Evolutionary conservation across 805 yeast species (phyloP).

Genomic region (Metschnikowia peoriensis): DNA sequence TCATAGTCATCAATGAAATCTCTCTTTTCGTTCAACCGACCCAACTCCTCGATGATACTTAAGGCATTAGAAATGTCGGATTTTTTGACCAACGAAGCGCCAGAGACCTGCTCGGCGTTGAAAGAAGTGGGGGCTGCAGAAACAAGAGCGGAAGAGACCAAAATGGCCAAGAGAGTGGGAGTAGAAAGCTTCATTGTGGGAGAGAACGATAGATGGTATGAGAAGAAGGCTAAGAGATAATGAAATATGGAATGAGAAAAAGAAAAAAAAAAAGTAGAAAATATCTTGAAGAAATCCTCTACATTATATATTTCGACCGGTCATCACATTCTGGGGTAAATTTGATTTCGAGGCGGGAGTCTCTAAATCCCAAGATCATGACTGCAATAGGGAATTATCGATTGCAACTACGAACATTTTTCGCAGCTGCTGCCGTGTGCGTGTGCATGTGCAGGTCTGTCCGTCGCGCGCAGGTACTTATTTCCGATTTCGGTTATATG

Average conservation of each 20-base stretch:
- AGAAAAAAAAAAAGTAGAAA: background rate
- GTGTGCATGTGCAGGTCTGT: background rate
- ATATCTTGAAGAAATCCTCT: background rate
- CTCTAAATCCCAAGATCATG: background rate
- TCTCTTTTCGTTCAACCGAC: slow-evolving; percentile 37
- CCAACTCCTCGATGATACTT: slow-evolving; percentile 32
- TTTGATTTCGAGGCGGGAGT: background rate
- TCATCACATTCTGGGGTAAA: no score
- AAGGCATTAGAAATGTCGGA: slow-evolving; percentile 34
- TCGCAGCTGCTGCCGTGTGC: slow-evolving; percentile 3
- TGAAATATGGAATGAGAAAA: no score
- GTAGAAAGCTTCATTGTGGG: slow-evolving; percentile 40
- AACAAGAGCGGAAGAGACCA: slow-evolving; percentile 37
- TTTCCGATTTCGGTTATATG: slow-evolving; percentile 1
- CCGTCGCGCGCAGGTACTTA: background rate
- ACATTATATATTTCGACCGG: no score
- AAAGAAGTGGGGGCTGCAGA: slow-evolving; percentile 30
- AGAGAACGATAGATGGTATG: background rate
- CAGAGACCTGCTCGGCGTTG: slow-evolving; percentile 17
- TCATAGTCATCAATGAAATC: slow-evolving; percentile 27
- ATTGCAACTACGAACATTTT: background rate
- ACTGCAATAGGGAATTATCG: slow-evolving; percentile 6
- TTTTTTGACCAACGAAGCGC: slow-evolving; percentile 31
- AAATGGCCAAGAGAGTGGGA: slow-evolving; percentile 38
- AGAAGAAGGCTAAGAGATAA: background rate